Percentiles rank a stretch among this genome's conserved stretches.
Conservation (phyloP, 1,284 basidiomycete genomes). For the Cryptococcus amylolentus region DNA sequence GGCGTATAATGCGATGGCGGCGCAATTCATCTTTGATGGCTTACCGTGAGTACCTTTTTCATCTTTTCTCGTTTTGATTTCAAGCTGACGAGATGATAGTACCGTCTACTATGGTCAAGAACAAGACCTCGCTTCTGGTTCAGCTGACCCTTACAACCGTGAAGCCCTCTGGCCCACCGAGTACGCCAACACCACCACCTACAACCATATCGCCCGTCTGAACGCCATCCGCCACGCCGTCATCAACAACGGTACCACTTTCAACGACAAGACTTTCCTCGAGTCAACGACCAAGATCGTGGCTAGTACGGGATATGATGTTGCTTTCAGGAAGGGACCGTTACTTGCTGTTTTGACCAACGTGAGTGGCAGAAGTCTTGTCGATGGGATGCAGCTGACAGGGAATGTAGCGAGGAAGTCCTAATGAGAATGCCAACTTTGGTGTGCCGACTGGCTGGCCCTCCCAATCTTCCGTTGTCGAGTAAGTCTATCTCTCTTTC, state of each 20-base stretch:
- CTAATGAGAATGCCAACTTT: constrained; percentile 31
- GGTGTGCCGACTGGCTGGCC: constrained; percentile 40
- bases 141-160: constrained; percentile 66
- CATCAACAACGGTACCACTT: constrained; percentile 52
- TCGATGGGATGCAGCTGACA: neutral
- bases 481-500: constrained; percentile 25
- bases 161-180: constrained; percentile 70
- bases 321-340: constrained; percentile 69
- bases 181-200: constrained; percentile 54
- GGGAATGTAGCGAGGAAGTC: constrained; percentile 37
- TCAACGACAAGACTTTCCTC: constrained; percentile 56
- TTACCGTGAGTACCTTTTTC: constrained; percentile 56
- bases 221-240: constrained; percentile 71
- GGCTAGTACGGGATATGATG: constrained; percentile 57
- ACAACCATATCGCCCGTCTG: constrained; percentile 61
- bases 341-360: constrained; percentile 70
- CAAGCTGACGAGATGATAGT: too few species aligned
- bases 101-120: constrained; percentile 68
- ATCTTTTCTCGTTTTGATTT: too few species aligned
- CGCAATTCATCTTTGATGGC: constrained; percentile 64
- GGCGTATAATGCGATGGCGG: constrained; percentile 61
- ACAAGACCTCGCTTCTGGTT: constrained; percentile 59
- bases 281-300: constrained; percentile 60
- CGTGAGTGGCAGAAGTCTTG: constrained; percentile 47
- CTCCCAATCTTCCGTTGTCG: constrained; percentile 37